These are phyloP conservation scores for Septoria petroselini DNA, from an alignment of 2,329 filamentous ascomycete genomes.

Conservation along the genomic window DNA sequence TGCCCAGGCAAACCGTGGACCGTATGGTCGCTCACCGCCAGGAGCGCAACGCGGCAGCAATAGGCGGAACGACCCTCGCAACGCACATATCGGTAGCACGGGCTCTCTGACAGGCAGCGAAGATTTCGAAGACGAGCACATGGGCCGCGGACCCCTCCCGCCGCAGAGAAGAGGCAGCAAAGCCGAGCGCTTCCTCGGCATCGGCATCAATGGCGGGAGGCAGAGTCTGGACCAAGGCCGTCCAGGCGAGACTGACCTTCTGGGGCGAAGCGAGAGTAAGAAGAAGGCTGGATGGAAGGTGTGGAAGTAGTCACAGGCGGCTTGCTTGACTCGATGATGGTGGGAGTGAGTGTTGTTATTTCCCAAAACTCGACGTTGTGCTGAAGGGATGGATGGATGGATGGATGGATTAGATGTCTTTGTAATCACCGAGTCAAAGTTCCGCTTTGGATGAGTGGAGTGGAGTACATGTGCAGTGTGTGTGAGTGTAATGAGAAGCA, in stretches of 20 bases:
- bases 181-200: constrained; percentile 35
- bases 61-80: constrained; percentile 1
- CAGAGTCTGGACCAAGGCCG: constrained; percentile 21
- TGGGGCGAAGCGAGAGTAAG: constrained; percentile 34
- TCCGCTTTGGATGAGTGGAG: no score
- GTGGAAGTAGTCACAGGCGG: constrained; percentile 20
- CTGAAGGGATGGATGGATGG: no score
- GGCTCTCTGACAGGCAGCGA: constrained; percentile 31
- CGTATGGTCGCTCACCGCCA: constrained; percentile 13
- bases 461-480: no score
- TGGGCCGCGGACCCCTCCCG: constrained; percentile 5
- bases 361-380: no score
- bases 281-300: constrained; percentile 35
- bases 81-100: constrained; percentile 25
- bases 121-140: constrained; percentile 27
- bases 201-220: constrained; percentile 25
- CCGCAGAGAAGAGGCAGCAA: constrained; percentile 32
- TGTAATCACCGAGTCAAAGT: no score
- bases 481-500: no score
- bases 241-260: constrained; percentile 11
- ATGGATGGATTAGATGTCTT: no score
- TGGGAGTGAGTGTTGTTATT: no score
- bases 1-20: constrained; percentile 11
- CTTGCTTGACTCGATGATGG: background rate
- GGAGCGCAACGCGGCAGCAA: constrained; percentile 1